These are phyloP conservation scores for Lactifluus subvellereus DNA, from an alignment of 768 basidiomycete genomes.

Conservation along the genomic window DNA sequence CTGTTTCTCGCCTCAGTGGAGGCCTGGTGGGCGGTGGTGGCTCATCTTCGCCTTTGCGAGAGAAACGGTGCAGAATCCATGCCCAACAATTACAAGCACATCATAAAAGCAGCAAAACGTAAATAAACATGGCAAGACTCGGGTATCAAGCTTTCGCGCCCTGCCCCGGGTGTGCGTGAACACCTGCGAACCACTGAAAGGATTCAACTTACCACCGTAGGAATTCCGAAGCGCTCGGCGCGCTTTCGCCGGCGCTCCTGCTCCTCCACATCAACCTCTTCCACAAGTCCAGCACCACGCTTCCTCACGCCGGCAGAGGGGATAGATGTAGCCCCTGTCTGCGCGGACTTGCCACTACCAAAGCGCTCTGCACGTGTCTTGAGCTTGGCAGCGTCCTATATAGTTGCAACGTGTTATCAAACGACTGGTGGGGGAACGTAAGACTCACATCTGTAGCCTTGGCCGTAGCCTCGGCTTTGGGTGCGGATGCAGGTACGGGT, in stretches of 20 bases:
- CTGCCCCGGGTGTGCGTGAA: conserved; percentile 3
- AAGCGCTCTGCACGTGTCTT: conserved; percentile 53
- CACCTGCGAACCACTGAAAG: neutral
- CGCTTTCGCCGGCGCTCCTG: conserved; percentile 23
- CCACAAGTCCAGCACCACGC: conserved; percentile 39
- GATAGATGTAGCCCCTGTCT: neutral
- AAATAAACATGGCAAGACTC: neutral
- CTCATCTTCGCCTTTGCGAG: too few relatives aligned
- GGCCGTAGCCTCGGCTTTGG: conserved; percentile 22
- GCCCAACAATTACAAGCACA: conserved; percentile 4
- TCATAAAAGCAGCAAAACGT: conserved; percentile 2
- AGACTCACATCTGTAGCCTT: conserved; percentile 1
- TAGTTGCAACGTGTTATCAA: neutral
- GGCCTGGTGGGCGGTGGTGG: too few relatives aligned
- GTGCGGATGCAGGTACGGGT: conserved; percentile 12
- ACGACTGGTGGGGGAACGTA: neutral
- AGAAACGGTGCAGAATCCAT: neutral
- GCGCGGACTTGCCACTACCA: conserved; percentile 29
- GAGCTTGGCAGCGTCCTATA: conserved; percentile 38
- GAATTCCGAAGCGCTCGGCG: conserved; percentile 21
- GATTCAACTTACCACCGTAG: conserved; percentile 4
- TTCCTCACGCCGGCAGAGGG: conserved; percentile 27
- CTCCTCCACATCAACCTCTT: conserved; percentile 21
- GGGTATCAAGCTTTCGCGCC: conserved; percentile 16
- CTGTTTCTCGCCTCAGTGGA: too few relatives aligned